phyloP scores from a whole-genome alignment of 345 rosid genomes.

The Salix koriyanagi region DNA sequence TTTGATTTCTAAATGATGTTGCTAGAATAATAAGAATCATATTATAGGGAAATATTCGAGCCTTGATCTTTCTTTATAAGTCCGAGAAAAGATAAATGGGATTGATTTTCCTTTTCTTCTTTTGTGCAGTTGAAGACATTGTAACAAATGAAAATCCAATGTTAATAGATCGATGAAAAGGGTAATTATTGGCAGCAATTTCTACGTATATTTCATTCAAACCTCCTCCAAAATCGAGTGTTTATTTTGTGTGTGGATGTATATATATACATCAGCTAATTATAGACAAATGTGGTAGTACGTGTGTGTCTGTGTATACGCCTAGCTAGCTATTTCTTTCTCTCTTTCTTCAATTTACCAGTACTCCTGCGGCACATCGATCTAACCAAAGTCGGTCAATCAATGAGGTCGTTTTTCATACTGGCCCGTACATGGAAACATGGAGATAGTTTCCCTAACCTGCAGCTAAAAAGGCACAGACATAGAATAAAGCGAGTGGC shows the following conservation, averaged over 20 bases:
- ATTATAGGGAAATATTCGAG: not conserved
- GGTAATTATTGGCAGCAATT: no score
- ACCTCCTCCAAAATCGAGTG: no score
- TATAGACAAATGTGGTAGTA: no score
- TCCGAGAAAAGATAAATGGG: not conserved
- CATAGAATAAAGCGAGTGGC: not conserved
- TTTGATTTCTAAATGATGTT: constrained; percentile 2
- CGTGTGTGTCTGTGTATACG: no score
- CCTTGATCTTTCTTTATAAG: not conserved
- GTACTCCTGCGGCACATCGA: not conserved
- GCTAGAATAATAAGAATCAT: not conserved
- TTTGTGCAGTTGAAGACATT: no score
- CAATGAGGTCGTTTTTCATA: not conserved
- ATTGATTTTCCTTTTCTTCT: not conserved
- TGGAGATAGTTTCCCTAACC: not conserved
- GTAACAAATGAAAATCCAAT: no score
- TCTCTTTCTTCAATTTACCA: not conserved
- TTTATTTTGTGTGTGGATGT: no score
- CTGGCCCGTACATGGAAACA: not conserved
- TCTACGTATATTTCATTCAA: no score
- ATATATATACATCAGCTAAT: no score
- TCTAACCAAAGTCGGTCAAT: not conserved
- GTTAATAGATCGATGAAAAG: no score
- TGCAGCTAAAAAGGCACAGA: not conserved
- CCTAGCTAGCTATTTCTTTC: no score